A percentile compares a stretch with the other conserved stretches of the same genome.
These are phyloP conservation scores for Solanum chacoense DNA, from an alignment of 305 asterid genomes.

Conservation along the genomic window DNA sequence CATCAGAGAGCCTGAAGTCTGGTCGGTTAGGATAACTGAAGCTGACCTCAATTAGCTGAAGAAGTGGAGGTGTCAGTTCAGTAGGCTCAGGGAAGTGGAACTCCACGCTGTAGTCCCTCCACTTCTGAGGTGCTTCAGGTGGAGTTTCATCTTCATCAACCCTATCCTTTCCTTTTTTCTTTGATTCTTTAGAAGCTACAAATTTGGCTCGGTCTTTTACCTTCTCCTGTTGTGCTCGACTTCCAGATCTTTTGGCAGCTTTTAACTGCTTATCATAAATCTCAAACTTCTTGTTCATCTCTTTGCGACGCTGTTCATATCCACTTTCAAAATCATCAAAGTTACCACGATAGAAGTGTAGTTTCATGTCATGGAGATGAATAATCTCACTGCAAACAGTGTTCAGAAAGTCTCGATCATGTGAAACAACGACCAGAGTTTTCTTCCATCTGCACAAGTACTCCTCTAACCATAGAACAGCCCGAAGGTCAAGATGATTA, in stretches of 20 bases:
- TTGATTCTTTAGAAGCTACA: constrained; percentile 62
- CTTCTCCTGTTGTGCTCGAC: constrained; percentile 63
- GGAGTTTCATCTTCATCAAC: constrained; percentile 48
- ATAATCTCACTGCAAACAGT: constrained; percentile 74
- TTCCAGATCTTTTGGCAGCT: constrained; percentile 81
- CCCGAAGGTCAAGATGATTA: neutral
- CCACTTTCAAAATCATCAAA: constrained; percentile 73
- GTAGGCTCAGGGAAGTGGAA: constrained; percentile 85
- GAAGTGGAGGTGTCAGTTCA: constrained; percentile 54
- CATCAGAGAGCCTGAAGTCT: constrained; percentile 60
- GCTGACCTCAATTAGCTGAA: constrained; percentile 67
- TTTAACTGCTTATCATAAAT: constrained; percentile 58
- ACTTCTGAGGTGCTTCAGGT: constrained; percentile 67
- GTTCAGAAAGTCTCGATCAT: constrained; percentile 4
- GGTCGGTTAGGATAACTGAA: constrained; percentile 58
- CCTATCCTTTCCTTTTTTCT: constrained; percentile 57
- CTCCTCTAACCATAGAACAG: neutral
- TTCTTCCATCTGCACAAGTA: neutral
- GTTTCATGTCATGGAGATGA: constrained; percentile 87
- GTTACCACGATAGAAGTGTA: constrained; percentile 77
- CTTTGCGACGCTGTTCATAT: constrained; percentile 84
- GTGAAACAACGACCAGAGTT: neutral
- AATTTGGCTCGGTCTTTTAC: constrained; percentile 76
- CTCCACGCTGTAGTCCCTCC: constrained; percentile 82
- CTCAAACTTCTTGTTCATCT: constrained; percentile 77